Base-by-base conservation (phyloP, 345 rosid species). In the Orychophragmus violaceus region DNA sequence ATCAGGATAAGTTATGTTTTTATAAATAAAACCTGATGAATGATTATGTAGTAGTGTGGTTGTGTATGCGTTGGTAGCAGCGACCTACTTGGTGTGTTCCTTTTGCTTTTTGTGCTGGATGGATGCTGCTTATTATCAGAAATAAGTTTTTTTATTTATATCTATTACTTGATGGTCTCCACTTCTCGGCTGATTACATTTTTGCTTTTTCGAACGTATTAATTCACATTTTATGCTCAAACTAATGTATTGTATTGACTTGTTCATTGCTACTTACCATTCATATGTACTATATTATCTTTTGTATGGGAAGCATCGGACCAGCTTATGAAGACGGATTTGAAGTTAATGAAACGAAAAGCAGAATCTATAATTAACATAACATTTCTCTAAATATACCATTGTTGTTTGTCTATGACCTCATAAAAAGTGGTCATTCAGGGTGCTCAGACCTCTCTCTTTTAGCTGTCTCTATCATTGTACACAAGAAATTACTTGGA, bases 391-490 rank as follows among this genome's bases (percentile, higher is more conserved):
- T 41, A 0, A 41, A 14, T 41, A 5, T 14, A 41, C 46, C 46
- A 13, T 9, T 32, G 50, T 32, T 71, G 45, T 33, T 24, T 33
- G 76, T 64, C 44, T 6, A 45, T 25, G 42, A 33, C 33, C 42
- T 63, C 53, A 56, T 44, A 64, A 36, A 49, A 60, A 19, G 3
- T 1, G 65, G 51, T 85, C 78, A 87, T 51, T 86, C 84, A 2
- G 83, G 89, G 24, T 64, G 72, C 79, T 85, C 99, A 32, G 88
- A 80, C 51, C 66, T 81, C 62, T 84, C 92, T 79, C 84, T 83
- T 35, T 64, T 75, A 5, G 88, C 89, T n/a, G 97, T 85, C 21
- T 87, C 79, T 33, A 80, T 80, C 92, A 94, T 75, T 49, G 92
- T 76, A 41, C 66, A 58, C 84, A 90, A 77, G 81, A 94, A 94